Conservation (phyloP, 2,329 filamentous ascomycete genomes). For the Ophiostoma quercus region DNA sequence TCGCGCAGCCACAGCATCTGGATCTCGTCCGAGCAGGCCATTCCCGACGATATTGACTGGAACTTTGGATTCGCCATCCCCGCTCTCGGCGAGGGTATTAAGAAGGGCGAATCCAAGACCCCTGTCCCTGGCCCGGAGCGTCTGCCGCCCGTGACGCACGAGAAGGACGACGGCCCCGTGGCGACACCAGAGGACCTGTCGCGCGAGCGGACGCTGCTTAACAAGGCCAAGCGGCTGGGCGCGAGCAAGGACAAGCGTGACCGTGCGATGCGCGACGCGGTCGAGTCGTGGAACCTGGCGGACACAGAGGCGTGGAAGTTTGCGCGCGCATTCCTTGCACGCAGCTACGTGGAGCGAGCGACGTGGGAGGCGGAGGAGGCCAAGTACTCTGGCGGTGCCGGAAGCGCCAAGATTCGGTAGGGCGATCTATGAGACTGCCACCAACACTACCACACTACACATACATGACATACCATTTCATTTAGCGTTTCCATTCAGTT, state of each 20-base stretch:
- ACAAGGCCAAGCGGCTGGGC: slow-evolving; percentile 41
- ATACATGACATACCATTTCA: not conserved
- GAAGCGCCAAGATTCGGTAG: slow-evolving; percentile 35
- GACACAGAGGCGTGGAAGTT: slow-evolving; percentile 78
- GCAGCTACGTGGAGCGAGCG: slow-evolving; percentile 56
- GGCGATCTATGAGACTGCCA: not conserved
- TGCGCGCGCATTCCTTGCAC: slow-evolving; percentile 60
- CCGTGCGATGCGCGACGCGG: slow-evolving; percentile 46
- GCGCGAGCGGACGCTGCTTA: slow-evolving; percentile 52
- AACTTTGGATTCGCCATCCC: slow-evolving; percentile 81
- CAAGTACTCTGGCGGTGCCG: slow-evolving; percentile 58
- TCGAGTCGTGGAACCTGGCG: slow-evolving; percentile 64
- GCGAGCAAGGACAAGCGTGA: slow-evolving; percentile 41
- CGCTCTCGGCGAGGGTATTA: slow-evolving; percentile 41
- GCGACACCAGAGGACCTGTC: slow-evolving; percentile 49
- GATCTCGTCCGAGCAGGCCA: slow-evolving; percentile 64
- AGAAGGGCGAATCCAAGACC: slow-evolving; percentile 51
- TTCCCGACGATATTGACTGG: slow-evolving; percentile 76
- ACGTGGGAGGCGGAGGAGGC: slow-evolving; percentile 67
- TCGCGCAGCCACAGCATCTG: slow-evolving; percentile 65
- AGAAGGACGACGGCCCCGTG: slow-evolving; percentile 45
- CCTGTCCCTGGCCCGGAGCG: slow-evolving; percentile 55
- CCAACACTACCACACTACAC: not conserved
- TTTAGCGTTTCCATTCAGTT: slow-evolving; percentile 9
- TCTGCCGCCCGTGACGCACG: slow-evolving; percentile 46